Conservation (phyloP, 495 filamentous ascomycete species). For the Aspergillus asperescens region DNA sequence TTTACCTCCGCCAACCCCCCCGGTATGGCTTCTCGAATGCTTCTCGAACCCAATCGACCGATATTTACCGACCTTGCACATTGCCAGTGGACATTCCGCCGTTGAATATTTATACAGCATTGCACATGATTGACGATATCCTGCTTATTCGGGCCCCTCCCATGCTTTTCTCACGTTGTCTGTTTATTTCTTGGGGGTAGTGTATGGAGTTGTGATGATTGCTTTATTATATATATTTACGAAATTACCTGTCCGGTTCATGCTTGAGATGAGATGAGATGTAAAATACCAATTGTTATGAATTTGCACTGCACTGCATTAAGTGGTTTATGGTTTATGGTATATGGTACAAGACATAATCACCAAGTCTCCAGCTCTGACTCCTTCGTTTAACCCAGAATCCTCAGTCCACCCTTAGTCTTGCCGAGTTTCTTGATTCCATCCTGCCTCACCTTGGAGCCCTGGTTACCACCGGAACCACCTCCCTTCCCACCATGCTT, state of each 20-base stretch:
- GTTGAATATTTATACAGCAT: too few relatives aligned
- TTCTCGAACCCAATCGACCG: too few relatives aligned
- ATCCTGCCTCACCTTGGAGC: slow-evolving; percentile 48
- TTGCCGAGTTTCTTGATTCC: slow-evolving; percentile 76
- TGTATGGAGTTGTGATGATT: slow-evolving; percentile 4
- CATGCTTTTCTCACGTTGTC: neutral
- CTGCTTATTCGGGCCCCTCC: too few relatives aligned
- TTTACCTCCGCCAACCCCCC: too few relatives aligned
- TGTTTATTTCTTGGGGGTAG: neutral
- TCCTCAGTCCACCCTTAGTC: slow-evolving; percentile 71
- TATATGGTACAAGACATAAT: neutral
- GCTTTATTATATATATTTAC: neutral
- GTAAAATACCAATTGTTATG: neutral
- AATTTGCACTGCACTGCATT: neutral
- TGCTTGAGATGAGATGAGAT: neutral
- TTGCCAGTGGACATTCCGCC: too few relatives aligned
- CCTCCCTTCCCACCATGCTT: slow-evolving; percentile 41
- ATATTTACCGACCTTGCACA: too few relatives aligned
- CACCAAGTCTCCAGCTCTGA: too few relatives aligned
- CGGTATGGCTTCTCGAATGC: too few relatives aligned
- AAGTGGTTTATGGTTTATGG: neutral
- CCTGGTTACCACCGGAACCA: slow-evolving; percentile 28
- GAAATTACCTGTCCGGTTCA: neutral
- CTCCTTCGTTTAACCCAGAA: slow-evolving; percentile 60
- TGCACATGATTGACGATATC: slow-evolving; percentile 6